These are phyloP conservation scores for Penicillium sp. DNA, from an alignment of 2,329 filamentous ascomycete genomes.

Conservation along the genomic window DNA sequence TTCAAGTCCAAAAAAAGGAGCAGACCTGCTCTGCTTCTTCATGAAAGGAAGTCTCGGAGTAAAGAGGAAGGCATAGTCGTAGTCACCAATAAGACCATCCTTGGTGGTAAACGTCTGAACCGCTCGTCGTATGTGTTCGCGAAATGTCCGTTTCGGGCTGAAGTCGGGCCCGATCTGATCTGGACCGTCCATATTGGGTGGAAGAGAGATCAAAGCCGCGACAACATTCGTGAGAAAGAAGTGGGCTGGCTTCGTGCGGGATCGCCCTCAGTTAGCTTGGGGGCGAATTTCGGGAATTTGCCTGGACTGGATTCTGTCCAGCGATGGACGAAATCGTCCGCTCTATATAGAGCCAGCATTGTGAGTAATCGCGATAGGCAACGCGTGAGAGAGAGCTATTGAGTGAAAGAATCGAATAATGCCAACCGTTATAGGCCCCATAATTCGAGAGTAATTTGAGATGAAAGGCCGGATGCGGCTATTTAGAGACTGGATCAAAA, in stretches of 20 bases:
- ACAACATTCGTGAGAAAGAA: neutral
- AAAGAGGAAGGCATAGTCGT: slow-evolving; percentile 92
- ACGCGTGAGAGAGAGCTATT: neutral
- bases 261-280: slow-evolving; percentile 6
- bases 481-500: slow-evolving; percentile 11
- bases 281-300: neutral
- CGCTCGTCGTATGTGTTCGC: slow-evolving; percentile 40
- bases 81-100: slow-evolving; percentile 79
- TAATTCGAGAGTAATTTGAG: neutral
- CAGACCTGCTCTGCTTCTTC: slow-evolving; percentile 61
- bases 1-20: slow-evolving; percentile 73
- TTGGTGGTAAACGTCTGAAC: slow-evolving; percentile 52
- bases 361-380: neutral
- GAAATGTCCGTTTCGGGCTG: slow-evolving; percentile 41
- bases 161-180: slow-evolving; percentile 51
- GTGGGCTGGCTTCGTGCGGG: neutral
- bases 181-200: slow-evolving; percentile 36
- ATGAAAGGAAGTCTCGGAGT: slow-evolving; percentile 81
- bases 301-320: neutral
- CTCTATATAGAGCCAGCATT: slow-evolving; percentile 4
- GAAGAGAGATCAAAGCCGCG: neutral
- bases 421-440: slow-evolving; percentile 21
- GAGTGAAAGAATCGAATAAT: slow-evolving; percentile 29
- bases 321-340: neutral
- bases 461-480: neutral